These are phyloP conservation scores for Fusarium sterilihyphosum DNA, from an alignment of 2,329 filamentous ascomycete species.

Conservation along the genomic window DNA sequence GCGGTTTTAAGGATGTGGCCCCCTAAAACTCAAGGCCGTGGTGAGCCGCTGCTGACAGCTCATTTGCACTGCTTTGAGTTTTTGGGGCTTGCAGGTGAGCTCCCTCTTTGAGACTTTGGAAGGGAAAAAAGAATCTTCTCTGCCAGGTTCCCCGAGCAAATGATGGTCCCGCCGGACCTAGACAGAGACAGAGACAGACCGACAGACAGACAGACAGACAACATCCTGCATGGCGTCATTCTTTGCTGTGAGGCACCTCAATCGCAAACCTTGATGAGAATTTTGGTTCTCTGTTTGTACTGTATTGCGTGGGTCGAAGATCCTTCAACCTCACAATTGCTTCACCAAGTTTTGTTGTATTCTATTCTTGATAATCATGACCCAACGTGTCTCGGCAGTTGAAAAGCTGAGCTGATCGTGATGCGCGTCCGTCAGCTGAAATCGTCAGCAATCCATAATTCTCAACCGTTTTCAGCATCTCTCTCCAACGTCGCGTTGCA, in stretches of 20 bases:
- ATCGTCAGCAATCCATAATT: constrained; percentile 1
- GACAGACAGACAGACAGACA: neutral
- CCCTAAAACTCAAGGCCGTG: neutral
- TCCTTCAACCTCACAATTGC: neutral
- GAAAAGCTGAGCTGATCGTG: neutral
- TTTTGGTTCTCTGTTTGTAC: neutral
- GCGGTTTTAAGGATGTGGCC: constrained; percentile 8
- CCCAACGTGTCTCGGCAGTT: constrained; percentile 7
- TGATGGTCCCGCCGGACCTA: neutral
- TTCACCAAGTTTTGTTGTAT: neutral
- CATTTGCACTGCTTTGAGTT: constrained; percentile 22
- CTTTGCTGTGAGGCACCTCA: neutral
- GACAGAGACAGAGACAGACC: neutral
- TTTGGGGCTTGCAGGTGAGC: constrained; percentile 23
- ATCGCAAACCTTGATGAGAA: neutral
- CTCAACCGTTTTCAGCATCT: neutral
- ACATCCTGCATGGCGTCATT: constrained; percentile 24
- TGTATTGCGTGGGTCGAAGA: neutral
- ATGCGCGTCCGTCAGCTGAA: neutral
- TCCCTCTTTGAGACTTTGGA: constrained; percentile 21
- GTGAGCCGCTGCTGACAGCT: constrained; percentile 21
- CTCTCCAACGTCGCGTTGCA: constrained; percentile 10
- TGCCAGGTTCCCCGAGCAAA: constrained; percentile 18
- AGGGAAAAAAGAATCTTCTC: constrained; percentile 33
- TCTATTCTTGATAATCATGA: neutral